Conservation (phyloP, 2,329 filamentous ascomycete species). For the Cordyceps cateniannulata region DNA sequence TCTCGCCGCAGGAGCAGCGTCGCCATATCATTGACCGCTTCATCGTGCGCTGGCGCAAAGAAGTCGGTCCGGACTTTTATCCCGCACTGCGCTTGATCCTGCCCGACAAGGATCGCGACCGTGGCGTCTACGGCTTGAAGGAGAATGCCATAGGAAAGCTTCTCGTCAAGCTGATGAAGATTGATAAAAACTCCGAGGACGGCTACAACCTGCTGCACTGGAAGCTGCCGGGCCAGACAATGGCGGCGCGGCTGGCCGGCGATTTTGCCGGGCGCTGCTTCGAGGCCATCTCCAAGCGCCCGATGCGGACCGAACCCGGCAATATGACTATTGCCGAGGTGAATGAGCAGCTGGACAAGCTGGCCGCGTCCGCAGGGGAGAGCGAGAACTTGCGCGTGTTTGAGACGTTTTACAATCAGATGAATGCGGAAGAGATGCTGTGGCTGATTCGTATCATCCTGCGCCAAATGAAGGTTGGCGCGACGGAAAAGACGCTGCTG, state of each 20-base stretch:
- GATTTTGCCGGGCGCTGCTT: constrained; percentile 89
- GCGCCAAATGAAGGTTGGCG: constrained; percentile 66
- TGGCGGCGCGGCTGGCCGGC: constrained; percentile 62
- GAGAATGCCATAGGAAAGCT: constrained; percentile 86
- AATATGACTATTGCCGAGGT: constrained; percentile 84
- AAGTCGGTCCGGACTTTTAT: constrained; percentile 89
- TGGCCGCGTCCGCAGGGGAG: constrained; percentile 71
- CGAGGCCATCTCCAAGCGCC: constrained; percentile 77
- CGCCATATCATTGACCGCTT: constrained; percentile 79
- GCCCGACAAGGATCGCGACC: constrained; percentile 86
- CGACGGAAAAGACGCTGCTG: constrained; percentile 83
- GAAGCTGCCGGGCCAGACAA: constrained; percentile 74
- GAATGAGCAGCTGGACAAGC: constrained; percentile 73
- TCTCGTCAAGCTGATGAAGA: constrained; percentile 87
- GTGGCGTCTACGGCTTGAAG: constrained; percentile 89
- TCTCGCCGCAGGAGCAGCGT: constrained; percentile 70
- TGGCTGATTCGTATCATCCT: constrained; percentile 94
- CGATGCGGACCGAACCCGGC: constrained; percentile 66
- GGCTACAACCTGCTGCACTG: constrained; percentile 80
- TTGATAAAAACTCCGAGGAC: constrained; percentile 85
- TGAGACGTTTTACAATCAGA: constrained; percentile 75
- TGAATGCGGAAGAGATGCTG: constrained; percentile 89
- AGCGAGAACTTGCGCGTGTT: constrained; percentile 79
- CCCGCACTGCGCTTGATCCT: constrained; percentile 87
- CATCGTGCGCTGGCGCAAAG: constrained; percentile 76